Conservation (phyloP, 2,329 filamentous ascomycete genomes). For the Juglanconis sp. region DNA sequence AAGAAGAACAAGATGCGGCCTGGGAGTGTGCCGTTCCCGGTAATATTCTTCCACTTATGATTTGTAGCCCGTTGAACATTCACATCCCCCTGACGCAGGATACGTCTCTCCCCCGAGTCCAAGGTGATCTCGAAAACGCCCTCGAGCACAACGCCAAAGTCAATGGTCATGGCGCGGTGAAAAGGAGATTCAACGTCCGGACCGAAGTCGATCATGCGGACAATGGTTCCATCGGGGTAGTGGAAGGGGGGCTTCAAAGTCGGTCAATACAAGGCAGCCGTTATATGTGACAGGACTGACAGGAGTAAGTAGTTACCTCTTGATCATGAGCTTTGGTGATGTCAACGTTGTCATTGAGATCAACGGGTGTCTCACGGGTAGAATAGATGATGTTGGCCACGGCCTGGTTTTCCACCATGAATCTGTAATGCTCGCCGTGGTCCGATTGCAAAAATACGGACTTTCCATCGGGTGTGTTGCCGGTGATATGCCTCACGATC, state of each 20-base stretch:
- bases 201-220: no score
- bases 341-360: no score
- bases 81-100: not conserved
- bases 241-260: no score
- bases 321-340: no score
- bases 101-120: not conserved
- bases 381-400: no score
- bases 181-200: conserved; percentile 28
- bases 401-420: no score
- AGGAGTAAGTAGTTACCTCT: no score
- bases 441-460: conserved; percentile 21
- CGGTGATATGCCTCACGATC: conserved; percentile 20
- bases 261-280: no score
- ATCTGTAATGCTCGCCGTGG: no score
- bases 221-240: no score
- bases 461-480: conserved; percentile 21
- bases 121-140: not conserved
- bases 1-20: not conserved
- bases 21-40: not conserved
- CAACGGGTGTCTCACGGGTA: no score
- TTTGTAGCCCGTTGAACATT: not conserved
- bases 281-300: no score
- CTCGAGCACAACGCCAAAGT: conserved; percentile 48
- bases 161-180: conserved; percentile 45
- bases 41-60: not conserved